Percentiles rank a stretch among this genome's conserved stretches.
These are phyloP conservation scores for Phytophthora kernoviae DNA, from an alignment of 352 stramenopile genomes.

Conservation along the genomic window DNA sequence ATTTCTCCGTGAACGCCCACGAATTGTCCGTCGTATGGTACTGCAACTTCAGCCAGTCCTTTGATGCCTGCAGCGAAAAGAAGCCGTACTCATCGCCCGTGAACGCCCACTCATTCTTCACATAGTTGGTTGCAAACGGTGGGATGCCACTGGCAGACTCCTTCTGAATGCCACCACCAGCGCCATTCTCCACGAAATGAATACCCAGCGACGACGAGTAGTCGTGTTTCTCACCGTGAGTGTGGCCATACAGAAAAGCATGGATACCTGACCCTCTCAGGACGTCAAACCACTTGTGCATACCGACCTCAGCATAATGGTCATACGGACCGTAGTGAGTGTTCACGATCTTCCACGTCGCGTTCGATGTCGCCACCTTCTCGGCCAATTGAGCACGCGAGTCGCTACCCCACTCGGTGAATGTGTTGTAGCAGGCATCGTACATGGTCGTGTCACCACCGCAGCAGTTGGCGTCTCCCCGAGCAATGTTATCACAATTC, in stretches of 20 bases:
- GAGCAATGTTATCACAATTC: too few species aligned
- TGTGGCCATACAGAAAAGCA: too few species aligned
- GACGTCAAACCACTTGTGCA: too few species aligned
- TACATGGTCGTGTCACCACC: constrained; percentile 63
- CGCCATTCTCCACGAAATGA: too few species aligned
- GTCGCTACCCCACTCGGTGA: constrained; percentile 70
- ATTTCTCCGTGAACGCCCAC: constrained; percentile 59
- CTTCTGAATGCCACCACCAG: constrained; percentile 78
- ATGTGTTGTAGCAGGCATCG: constrained; percentile 62
- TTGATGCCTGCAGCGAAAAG: too few species aligned
- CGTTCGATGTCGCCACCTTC: too few species aligned
- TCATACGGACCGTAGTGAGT: too few species aligned
- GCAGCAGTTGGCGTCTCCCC: constrained; percentile 53
- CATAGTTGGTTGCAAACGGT: constrained; percentile 51
- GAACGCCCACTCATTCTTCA: constrained; percentile 70
- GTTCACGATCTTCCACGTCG: too few species aligned
- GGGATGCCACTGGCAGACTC: constrained; percentile 73
- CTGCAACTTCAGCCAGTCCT: constrained; percentile 67
- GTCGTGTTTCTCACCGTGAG: too few species aligned
- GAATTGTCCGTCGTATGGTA: constrained; percentile 68
- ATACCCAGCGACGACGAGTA: constrained; percentile 53
- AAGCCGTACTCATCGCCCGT: constrained; percentile 73
- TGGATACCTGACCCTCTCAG: too few species aligned
- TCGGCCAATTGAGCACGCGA: too few species aligned
- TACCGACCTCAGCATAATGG: too few species aligned